Base-by-base conservation (phyloP, 441 rosid genomes). In the Adansonia rubrostipa region DNA sequence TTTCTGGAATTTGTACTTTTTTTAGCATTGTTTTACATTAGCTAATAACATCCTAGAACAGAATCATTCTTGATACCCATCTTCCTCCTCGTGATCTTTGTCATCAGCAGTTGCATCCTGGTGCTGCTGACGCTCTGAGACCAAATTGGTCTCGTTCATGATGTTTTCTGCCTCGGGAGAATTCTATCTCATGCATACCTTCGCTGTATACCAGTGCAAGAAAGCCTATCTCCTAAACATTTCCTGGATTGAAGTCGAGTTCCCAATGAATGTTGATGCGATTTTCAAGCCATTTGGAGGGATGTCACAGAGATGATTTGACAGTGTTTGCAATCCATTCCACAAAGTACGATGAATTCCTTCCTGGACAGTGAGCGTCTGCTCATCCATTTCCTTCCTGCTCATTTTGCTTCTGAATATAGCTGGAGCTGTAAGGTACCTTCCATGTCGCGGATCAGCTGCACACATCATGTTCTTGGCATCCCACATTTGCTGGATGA, bases 381-480 rank as follows among this genome's bases (percentile, higher is more conserved):
- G 88, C 76, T 82, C 91, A 22, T 90, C 90, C 0, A 84, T 88
- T 79, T 86, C 89, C 63, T 88, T 88, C 20, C 87, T 87, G 80
- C 91, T 88, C 89, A 87, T 90, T 82, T 88, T 88, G 5, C 91
- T 90, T 57, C 91, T 82, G 79, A 89, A 85, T 88, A 85, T 76
- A 20, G 89, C 89, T 9, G 88, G 86, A 64, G 89, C 91, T 13
- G 91, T 88, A 74, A 85, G 82, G 77, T 87, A 89, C 19, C 87
- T 88, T 0, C 91, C 90, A 5, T 86, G 89, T 36, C 87, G 86
- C 0, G 88, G 86, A 80, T 86, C 90, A 51, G 88, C 89, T 33
- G 88, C 90, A n/a, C 91, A 86, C 90, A 89, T 87, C 91, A 87
- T 87, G 81, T 85, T 89, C 85, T 89, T 89, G 60, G 92, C 82